These are phyloP conservation scores for Colletotrichum chlorophyti DNA, from an alignment of 2,329 filamentous ascomycete species.

Conservation along the genomic window DNA sequence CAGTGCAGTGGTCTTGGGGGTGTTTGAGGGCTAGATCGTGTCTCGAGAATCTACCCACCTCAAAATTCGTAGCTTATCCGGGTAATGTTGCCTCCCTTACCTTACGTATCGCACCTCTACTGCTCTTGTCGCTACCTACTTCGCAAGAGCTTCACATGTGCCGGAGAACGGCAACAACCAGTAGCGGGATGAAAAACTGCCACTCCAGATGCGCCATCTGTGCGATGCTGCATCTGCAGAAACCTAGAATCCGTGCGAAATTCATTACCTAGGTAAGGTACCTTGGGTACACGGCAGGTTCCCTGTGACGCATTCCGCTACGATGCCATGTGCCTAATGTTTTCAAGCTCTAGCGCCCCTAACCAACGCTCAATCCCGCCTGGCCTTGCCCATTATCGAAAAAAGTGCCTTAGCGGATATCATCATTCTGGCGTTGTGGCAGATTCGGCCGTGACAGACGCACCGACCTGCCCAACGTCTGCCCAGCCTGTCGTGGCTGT, in stretches of 20 bases:
- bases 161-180: neutral
- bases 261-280: too few relatives aligned
- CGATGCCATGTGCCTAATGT: neutral
- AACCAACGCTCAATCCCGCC: neutral
- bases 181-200: conserved; percentile 4
- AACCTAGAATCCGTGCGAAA: neutral
- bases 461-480: neutral
- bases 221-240: conserved; percentile 9
- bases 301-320: neutral
- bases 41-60: neutral
- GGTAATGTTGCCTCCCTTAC: neutral
- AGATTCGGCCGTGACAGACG: neutral
- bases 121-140: too few relatives aligned
- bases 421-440: neutral
- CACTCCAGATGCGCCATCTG: conserved; percentile 21
- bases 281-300: too few relatives aligned
- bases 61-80: too few relatives aligned
- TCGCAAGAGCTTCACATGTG: too few relatives aligned
- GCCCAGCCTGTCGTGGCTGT: conserved; percentile 1
- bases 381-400: conserved; percentile 2
- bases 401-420: neutral
- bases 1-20: conserved; percentile 8
- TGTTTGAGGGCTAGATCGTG: too few relatives aligned
- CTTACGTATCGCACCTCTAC: too few relatives aligned
- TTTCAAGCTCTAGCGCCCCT: neutral